phyloP scores from a whole-genome alignment of 768 basidiomycete species.

The Neoboletus magnificus region DNA sequence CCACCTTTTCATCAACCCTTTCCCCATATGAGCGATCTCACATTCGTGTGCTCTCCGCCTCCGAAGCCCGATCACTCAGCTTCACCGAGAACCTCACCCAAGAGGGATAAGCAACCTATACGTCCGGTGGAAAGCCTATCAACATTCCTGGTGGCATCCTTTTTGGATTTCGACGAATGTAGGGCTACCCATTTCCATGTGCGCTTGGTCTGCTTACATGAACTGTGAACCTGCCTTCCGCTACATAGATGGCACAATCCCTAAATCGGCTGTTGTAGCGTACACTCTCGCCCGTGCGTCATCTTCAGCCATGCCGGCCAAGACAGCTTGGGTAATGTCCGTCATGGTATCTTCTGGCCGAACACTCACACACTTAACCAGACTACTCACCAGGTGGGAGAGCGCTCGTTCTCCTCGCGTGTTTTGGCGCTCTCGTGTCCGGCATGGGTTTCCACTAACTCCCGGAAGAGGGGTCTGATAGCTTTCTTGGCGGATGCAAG shows the following conservation, averaged over 20 bases:
- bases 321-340: constrained; percentile 40
- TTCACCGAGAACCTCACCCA: constrained; percentile 26
- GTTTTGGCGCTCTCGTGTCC: constrained; percentile 48
- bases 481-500: constrained; percentile 48
- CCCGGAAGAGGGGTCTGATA: constrained; percentile 37
- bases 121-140: constrained; percentile 28
- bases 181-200: constrained; percentile 18
- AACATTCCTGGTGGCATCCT: constrained; percentile 50
- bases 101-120: constrained; percentile 24
- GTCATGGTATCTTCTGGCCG: not conserved
- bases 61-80: constrained; percentile 23
- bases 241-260: constrained; percentile 36
- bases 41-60: constrained; percentile 44
- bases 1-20: constrained; percentile 41
- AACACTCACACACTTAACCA: constrained; percentile 8
- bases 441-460: constrained; percentile 26
- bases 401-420: constrained; percentile 42
- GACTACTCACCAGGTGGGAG: constrained; percentile 25
- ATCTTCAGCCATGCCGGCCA: constrained; percentile 19
- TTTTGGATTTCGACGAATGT: constrained; percentile 65
- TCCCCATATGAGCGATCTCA: constrained; percentile 40
- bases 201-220: not conserved
- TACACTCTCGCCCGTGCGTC: constrained; percentile 35
- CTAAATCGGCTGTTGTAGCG: constrained; percentile 36
- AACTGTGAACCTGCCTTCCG: constrained; percentile 34